Conservation (phyloP, 1,284 basidiomycete species). For the Omphalotus olearius region DNA sequence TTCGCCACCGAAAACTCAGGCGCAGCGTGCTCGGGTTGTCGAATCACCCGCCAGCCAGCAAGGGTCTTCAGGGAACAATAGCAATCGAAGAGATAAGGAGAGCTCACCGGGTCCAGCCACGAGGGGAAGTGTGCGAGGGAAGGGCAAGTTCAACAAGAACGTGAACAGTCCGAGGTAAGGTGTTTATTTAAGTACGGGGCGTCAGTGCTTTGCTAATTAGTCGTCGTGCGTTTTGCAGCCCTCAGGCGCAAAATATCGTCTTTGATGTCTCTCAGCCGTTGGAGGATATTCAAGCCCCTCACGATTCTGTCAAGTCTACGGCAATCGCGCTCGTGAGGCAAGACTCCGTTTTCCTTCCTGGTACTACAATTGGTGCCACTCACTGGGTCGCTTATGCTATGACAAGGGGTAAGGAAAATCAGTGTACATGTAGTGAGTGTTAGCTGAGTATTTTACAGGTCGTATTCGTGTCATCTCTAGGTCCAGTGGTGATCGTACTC, state of each 20-base stretch:
- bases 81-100: constrained; percentile 57
- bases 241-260: constrained; percentile 60
- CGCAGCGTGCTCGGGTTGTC: constrained; percentile 33
- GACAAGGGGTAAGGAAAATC: constrained; percentile 73
- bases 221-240: constrained; percentile 26
- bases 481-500: constrained; percentile 78
- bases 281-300: constrained; percentile 68
- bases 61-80: constrained; percentile 2
- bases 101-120: constrained; percentile 54
- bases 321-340: constrained; percentile 82
- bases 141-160: constrained; percentile 41
- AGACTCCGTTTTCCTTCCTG: constrained; percentile 74
- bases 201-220: background rate
- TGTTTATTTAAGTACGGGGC: constrained; percentile 13
- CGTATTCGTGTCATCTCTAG: constrained; percentile 82
- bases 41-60: constrained; percentile 43
- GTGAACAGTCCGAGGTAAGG: constrained; percentile 52
- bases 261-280: constrained; percentile 69
- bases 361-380: constrained; percentile 80
- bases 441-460: constrained; percentile 32
- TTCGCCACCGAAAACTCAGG: constrained; percentile 58
- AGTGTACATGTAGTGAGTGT: background rate
- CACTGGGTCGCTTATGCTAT: constrained; percentile 88
- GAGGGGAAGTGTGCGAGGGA: constrained; percentile 38
- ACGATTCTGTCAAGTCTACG: constrained; percentile 72